These are phyloP conservation scores for Lophiostoma macrostomum DNA, from an alignment of 495 filamentous ascomycete genomes.

Conservation along the genomic window DNA sequence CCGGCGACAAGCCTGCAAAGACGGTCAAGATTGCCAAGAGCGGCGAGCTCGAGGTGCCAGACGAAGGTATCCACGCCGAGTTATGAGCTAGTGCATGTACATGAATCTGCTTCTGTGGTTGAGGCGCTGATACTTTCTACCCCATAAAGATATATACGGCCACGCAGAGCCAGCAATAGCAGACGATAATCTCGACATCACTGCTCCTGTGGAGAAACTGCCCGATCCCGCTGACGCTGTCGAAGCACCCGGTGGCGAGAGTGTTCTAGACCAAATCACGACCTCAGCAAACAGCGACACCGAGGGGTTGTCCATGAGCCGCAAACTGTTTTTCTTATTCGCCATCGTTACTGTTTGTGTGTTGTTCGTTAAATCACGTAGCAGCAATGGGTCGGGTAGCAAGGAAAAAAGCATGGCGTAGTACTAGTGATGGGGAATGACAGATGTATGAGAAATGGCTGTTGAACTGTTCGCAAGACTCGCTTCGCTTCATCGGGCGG, in stretches of 20 bases:
- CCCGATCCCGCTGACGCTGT: slow-evolving; percentile 18
- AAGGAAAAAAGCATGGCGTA: slow-evolving; percentile 47
- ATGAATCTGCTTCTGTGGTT: slow-evolving; percentile 17
- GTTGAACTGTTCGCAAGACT: slow-evolving; percentile 11
- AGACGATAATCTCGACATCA: slow-evolving; percentile 43
- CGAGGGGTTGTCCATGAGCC: slow-evolving; percentile 36
- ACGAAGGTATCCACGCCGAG: slow-evolving; percentile 98
- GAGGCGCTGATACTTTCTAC: slow-evolving; percentile 35
- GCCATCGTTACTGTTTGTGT: slow-evolving; percentile 44
- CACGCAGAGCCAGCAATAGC: slow-evolving; percentile 36
- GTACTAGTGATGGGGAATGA: neutral
- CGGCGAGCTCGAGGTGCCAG: slow-evolving; percentile 81
- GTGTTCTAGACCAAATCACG: slow-evolving; percentile 14
- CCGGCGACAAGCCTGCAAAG: slow-evolving; percentile 70
- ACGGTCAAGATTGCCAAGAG: slow-evolving; percentile 88
- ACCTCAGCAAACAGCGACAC: neutral
- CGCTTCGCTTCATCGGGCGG: neutral
- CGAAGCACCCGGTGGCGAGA: slow-evolving; percentile 22
- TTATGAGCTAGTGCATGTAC: slow-evolving; percentile 62
- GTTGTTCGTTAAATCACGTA: slow-evolving; percentile 41
- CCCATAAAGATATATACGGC: slow-evolving; percentile 38
- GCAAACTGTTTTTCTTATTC: slow-evolving; percentile 46
- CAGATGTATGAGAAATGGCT: slow-evolving; percentile 13
- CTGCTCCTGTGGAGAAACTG: slow-evolving; percentile 23
- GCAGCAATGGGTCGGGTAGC: slow-evolving; percentile 16